A percentile compares a stretch with the other conserved stretches of the same genome.
phyloP scores from a whole-genome alignment of 805 yeast genomes.

The Wickerhamiella sorbophila region DNA sequence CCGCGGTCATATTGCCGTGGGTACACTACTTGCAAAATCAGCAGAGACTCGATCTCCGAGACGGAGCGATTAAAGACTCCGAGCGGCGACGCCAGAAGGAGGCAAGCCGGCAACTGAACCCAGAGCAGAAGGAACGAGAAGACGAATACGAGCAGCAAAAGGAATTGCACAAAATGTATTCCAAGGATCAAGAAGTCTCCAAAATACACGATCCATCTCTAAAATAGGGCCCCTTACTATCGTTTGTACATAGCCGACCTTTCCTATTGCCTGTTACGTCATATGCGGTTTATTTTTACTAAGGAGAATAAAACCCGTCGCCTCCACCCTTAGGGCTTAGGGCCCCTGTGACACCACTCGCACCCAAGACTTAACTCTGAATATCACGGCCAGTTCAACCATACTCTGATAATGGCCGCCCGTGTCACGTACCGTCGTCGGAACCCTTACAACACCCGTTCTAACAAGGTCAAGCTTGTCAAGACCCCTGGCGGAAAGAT shows the following conservation, averaged over 20 bases:
- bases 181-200: slow-evolving; percentile 15
- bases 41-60: slow-evolving; percentile 60
- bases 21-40: slow-evolving; percentile 59
- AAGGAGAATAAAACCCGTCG: too few relatives aligned
- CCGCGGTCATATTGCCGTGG: slow-evolving; percentile 48
- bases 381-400: slow-evolving; percentile 1
- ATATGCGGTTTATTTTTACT: too few relatives aligned
- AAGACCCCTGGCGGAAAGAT: slow-evolving; percentile 99
- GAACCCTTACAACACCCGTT: slow-evolving; percentile 99
- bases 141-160: slow-evolving; percentile 20
- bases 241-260: too few relatives aligned
- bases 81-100: slow-evolving; percentile 40
- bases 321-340: slow-evolving; percentile 3
- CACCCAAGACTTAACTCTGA: slow-evolving; percentile 1
- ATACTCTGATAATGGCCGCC: slow-evolving; percentile 70
- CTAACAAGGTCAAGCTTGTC: slow-evolving; percentile 98
- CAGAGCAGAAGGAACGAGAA: slow-evolving; percentile 25
- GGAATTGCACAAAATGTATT: slow-evolving; percentile 13
- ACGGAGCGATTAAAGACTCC: slow-evolving; percentile 78
- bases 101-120: slow-evolving; percentile 16
- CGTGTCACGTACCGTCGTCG: slow-evolving; percentile 99
- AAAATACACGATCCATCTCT: neutral
- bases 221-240: too few relatives aligned
- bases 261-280: too few relatives aligned
- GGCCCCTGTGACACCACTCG: neutral